Conservation (phyloP, 1,284 basidiomycete genomes). For the Ceratobasidium papillatum region DNA sequence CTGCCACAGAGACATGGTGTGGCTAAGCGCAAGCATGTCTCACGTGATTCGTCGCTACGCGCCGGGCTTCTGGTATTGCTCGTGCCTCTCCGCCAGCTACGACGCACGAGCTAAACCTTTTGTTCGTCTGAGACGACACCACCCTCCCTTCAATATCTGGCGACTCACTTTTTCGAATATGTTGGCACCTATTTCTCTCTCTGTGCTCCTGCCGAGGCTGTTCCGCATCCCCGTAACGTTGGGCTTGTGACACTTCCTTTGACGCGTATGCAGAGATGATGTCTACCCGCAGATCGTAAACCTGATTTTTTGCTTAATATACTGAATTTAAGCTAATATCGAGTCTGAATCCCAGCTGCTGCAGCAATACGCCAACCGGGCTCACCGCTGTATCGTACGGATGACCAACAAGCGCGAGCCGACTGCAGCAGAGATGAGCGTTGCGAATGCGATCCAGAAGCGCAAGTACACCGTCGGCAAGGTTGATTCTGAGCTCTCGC, state of each 20-base stretch:
- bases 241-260: constrained; percentile 66
- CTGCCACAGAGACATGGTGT: too few relatives aligned
- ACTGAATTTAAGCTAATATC: too few relatives aligned
- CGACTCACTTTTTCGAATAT: constrained; percentile 4
- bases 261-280: constrained; percentile 58
- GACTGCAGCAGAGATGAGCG: constrained; percentile 62
- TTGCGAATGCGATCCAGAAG: constrained; percentile 49
- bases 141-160: not conserved
- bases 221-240: constrained; percentile 47
- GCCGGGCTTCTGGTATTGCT: too few relatives aligned
- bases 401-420: constrained; percentile 66
- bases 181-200: constrained; percentile 27
- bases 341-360: too few relatives aligned
- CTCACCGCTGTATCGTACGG: constrained; percentile 69
- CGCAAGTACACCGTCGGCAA: constrained; percentile 34
- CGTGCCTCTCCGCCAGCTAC: too few relatives aligned
- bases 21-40: too few relatives aligned
- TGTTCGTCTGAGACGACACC: constrained; percentile 24
- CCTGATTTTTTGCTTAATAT: too few relatives aligned
- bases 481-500: constrained; percentile 34
- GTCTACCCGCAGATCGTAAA: constrained; percentile 72
- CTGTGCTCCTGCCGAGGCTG: constrained; percentile 38
- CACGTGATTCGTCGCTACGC: too few relatives aligned
- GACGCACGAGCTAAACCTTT: constrained; percentile 32
- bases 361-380: constrained; percentile 76